A percentile compares a stretch with the other conserved stretches of the same genome.
phyloP scores from a whole-genome alignment of 345 rosid species.

The Syzygium jambos region DNA sequence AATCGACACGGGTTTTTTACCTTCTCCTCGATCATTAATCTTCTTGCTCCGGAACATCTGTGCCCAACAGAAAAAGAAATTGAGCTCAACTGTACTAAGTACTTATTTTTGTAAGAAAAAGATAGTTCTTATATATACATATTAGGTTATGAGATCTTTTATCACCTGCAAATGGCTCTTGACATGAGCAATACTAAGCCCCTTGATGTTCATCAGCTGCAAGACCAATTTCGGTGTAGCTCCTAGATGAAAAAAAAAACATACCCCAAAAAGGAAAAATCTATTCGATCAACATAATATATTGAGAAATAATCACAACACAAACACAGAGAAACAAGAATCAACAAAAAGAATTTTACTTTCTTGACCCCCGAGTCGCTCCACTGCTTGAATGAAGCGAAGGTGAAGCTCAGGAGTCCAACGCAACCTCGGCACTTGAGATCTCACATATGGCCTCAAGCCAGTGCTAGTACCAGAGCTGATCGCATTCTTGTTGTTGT shows the following conservation, averaged over 20 bases:
- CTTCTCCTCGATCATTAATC: constrained; percentile 37
- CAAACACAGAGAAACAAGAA: background rate
- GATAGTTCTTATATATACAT: background rate
- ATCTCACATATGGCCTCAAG: constrained; percentile 30
- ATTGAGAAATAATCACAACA: background rate
- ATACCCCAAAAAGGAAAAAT: background rate
- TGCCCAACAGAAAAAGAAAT: background rate
- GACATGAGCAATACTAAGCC: constrained; percentile 39
- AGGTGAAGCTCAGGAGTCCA: constrained; percentile 53
- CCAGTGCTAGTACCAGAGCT: background rate
- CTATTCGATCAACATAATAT: background rate
- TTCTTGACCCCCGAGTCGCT: constrained; percentile 47
- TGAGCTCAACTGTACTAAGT: background rate
- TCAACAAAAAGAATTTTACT: constrained; percentile 14
- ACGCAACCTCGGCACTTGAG: constrained; percentile 39
- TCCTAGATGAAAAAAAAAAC: background rate
- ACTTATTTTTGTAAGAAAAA: background rate
- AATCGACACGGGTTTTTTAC: constrained; percentile 2
- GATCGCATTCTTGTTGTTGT: background rate
- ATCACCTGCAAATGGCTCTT: constrained; percentile 50
- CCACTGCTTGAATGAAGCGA: constrained; percentile 33
- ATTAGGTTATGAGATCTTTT: background rate
- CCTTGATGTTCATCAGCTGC: constrained; percentile 45
- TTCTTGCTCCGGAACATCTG: constrained; percentile 52
- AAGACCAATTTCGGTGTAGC: constrained; percentile 45